Base-by-base conservation (phyloP, 208 protist species). In the Acanthamoeba healyi region DNA sequence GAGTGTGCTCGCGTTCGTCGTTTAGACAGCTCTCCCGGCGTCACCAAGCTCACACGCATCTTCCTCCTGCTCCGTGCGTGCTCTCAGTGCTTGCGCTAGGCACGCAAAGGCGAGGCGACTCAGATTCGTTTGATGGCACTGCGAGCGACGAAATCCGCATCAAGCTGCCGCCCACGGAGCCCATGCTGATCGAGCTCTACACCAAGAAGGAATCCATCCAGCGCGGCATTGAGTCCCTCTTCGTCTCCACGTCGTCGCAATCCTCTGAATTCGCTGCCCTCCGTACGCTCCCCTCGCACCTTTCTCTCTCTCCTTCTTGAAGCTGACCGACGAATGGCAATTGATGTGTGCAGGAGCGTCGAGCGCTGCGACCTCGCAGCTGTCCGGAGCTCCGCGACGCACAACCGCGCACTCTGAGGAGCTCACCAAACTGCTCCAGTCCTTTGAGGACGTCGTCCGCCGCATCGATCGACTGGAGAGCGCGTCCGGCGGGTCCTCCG, bases 211-310 rank as follows among this genome's bases (percentile, higher is more conserved):
- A 74, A 10, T 19, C 32, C 65, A 74, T 74, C 14, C 34, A 29
- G 65, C 65, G 65, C 32, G 65, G 32, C n/a, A 74, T 74, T 34
- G 65, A 74, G 36, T 42, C 65, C 12, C 65, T 74, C 24, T 74
- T 74, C 58, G 26, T 65, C 0, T 14, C 65, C 65, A 34, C 65
- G 10, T 40, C 65, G 2, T 29, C 65, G 5, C 65, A 74, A 9
- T 26, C 34, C 34, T 34, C 65, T 12, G 65, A 74, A 2, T 42
- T 42, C 4, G 65, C 17, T 9, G 32, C 36, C 36, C 38, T 15
- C 29, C 65, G 36, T 74, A 74, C 65, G 29, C 9, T 74, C 65
- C 24, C 0, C n/a, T 26, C 7, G 7, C 56, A 1, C 56, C 56
- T 1, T n/a, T n/a, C n/a, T n/a, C n/a, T n/a, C n/a, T n/a, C n/a